phyloP scores from a whole-genome alignment of 2,329 filamentous ascomycete genomes.

The Xylaria sp. region DNA sequence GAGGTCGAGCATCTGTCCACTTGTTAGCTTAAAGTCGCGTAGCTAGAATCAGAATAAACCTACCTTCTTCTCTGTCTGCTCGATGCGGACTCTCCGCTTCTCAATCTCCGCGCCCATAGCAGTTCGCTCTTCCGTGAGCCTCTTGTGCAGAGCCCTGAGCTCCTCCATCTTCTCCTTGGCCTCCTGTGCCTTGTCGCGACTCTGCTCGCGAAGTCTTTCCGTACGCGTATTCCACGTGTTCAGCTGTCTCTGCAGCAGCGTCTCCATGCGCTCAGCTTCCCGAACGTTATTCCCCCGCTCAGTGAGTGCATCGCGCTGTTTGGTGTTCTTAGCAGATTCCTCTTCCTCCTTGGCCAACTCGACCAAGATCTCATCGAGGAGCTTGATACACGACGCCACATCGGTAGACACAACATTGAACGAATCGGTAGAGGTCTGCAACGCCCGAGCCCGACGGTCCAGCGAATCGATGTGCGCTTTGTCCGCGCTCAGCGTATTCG shows the following conservation, averaged over 20 bases:
- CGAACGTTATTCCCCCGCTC: slow-evolving; percentile 85
- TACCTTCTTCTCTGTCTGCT: slow-evolving; percentile 98
- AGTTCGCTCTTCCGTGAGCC: slow-evolving; percentile 74
- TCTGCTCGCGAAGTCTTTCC: slow-evolving; percentile 74
- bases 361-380: slow-evolving; percentile 79
- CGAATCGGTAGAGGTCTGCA: slow-evolving; percentile 88
- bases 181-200: slow-evolving; percentile 71
- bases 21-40: slow-evolving; percentile 20
- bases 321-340: slow-evolving; percentile 70
- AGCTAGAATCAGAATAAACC: slow-evolving; percentile 20
- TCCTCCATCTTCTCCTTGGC: slow-evolving; percentile 90
- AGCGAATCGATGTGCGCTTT: slow-evolving; percentile 81
- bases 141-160: slow-evolving; percentile 70
- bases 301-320: slow-evolving; percentile 79
- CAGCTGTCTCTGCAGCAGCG: slow-evolving; percentile 75
- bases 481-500: slow-evolving; percentile 69
- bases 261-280: slow-evolving; percentile 85
- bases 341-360: slow-evolving; percentile 90
- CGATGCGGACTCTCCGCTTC: slow-evolving; percentile 82
- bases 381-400: slow-evolving; percentile 79
- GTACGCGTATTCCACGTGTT: slow-evolving; percentile 82
- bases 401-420: slow-evolving; percentile 80
- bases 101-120: slow-evolving; percentile 92
- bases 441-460: slow-evolving; percentile 77
- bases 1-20: slow-evolving; percentile 79